phyloP scores from a whole-genome alignment of 129 eudicot species.

The carrot (Daucus carota) region DH1_v3.0 NC_030382.2:33273001-33273500 shows the following conservation, averaged over 20 bases:
- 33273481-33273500: background rate
- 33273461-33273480: background rate
- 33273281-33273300: background rate
- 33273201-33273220: background rate
- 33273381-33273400: background rate
- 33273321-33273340: background rate
- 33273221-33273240: background rate
- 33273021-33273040: background rate
- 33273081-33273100: background rate
- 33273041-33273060: background rate
- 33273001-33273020: background rate
- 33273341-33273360: background rate
- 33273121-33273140: background rate
- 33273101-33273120: background rate
- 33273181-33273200: background rate
- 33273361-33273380: background rate
- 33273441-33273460: background rate
- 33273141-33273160: background rate
- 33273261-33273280: background rate
- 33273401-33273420: too few species aligned
- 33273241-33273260: background rate
- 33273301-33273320: background rate
- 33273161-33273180: background rate
- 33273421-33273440: background rate
- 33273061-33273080: background rate